Base-by-base conservation (phyloP, 2,329 filamentous ascomycete species). In the Stagonosporopsis tanaceti region DNA sequence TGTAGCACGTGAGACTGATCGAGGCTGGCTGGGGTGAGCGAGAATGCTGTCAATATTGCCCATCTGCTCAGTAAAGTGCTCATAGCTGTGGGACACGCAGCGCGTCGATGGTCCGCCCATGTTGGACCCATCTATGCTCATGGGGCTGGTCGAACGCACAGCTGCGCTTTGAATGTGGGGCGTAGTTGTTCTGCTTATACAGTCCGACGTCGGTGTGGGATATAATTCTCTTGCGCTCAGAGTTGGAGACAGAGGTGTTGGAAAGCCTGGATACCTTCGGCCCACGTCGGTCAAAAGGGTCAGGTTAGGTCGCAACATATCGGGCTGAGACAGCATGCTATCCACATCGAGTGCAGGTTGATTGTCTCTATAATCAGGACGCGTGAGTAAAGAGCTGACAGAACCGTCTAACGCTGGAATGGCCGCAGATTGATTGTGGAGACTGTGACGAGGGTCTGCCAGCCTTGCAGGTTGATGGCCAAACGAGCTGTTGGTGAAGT, bases 251-350 rank as follows among this genome's bases (percentile, higher is more conserved):
- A 71, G 47, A 5, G 72, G 68, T 7, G 52, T 71, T 6, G 70
- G 72, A 30, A 75, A 76, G 38, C 73, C 74, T 11, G 71, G 74
- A 42, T 68, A 70, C 32, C 53, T 70, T n/a, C 69, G 60, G 3
- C 67, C 61, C 1, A 72, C 57, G n/a, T 71, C 71, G 4, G 70
- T 74, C 30, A 69, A 48, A 9, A 70, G 54, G 7, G 69, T 66
- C 6, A 73, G 50, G 2, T 51, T 61, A 6, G 65, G 44, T 45
- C 59, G 60, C n/a, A 50, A 30, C 8, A 24, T 35, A 8, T 57
- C 42, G 1, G 59, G 45, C 5, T 50, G 53, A 7, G 53, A 51
- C 2, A 56, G 14, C 20, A 50, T 47, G 7, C 50, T 32, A 41
- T 56, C 55, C 50, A 64, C 46, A 24, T 68, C 60, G 47, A 68